Percentiles rank a stretch among this genome's conserved stretches.
phyloP scores from a whole-genome alignment of 192 early-diverging fungal genomes.

The Polychytrium aggregatum region DNA sequence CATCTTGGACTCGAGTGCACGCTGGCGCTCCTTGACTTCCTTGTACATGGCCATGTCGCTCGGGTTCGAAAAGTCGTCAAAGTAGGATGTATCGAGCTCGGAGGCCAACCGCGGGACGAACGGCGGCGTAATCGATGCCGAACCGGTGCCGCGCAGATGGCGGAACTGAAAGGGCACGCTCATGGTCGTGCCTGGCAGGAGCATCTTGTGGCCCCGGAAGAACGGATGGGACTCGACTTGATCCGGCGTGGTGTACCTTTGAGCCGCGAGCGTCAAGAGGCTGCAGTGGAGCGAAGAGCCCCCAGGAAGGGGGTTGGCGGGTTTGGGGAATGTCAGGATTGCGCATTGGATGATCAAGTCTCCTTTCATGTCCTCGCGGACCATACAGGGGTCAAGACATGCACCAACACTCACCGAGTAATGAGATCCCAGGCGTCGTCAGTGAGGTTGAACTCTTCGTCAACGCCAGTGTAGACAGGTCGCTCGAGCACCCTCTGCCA shows the following conservation, averaged over 20 bases:
- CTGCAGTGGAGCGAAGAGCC: no score
- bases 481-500: slow-evolving; percentile 64
- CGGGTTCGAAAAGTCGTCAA: slow-evolving; percentile 41
- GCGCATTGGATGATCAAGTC: no score
- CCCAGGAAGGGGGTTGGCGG: no score
- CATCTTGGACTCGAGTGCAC: slow-evolving; percentile 5
- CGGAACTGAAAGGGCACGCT: no score
- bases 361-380: no score
- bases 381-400: no score
- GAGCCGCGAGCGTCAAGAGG: no score
- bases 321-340: no score
- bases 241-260: slow-evolving; percentile 3
- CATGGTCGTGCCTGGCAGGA: slow-evolving; percentile 5
- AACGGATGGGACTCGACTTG: slow-evolving; percentile 24
- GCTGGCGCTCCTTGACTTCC: slow-evolving; percentile 32
- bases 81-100: slow-evolving; percentile 37
- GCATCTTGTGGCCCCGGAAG: slow-evolving; percentile 14
- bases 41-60: slow-evolving; percentile 44
- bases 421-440: slow-evolving; percentile 72
- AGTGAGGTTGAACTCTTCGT: slow-evolving; percentile 66
- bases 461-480: slow-evolving; percentile 66
- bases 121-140: no score
- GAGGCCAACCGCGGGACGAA: slow-evolving; percentile 28
- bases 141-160: no score
- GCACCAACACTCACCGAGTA: slow-evolving; percentile 18